Percentiles rank a stretch among this genome's conserved stretches.
These are phyloP conservation scores for Pythium rhizo-oryzae DNA, from an alignment of 352 stramenopile species.

Conservation along the genomic window DNA sequence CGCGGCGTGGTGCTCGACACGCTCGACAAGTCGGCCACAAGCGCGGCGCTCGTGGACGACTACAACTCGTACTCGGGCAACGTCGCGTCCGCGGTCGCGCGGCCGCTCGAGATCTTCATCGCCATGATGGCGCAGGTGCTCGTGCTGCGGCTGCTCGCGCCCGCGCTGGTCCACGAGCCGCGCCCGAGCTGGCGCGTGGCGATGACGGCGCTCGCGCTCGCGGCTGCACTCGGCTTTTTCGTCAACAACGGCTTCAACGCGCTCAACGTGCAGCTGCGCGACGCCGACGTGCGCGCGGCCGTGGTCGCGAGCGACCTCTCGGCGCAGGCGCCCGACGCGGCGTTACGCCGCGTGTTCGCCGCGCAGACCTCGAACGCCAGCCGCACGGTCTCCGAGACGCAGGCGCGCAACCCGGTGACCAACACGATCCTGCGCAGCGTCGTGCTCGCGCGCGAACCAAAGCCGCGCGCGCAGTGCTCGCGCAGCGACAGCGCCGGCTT, in stretches of 20 bases:
- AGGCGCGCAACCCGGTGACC: constrained; percentile 4
- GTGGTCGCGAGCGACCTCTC: constrained; percentile 2
- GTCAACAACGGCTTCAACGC: constrained; percentile 19
- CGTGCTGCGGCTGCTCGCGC: constrained; percentile 7
- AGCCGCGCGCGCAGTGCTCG: background rate
- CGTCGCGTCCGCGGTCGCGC: constrained; percentile 1
- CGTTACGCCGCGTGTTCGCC: background rate
- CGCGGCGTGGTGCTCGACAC: background rate
- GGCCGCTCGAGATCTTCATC: constrained; percentile 7
- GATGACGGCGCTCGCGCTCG: background rate
- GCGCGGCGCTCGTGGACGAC: background rate
- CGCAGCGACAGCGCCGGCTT: background rate
- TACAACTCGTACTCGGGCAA: constrained; percentile 20
- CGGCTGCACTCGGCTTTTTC: background rate
- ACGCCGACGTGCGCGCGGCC: background rate
- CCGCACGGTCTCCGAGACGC: constrained; percentile 2
- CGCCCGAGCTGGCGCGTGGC: constrained; percentile 4
- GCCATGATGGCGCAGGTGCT: constrained; percentile 4
- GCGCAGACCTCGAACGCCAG: background rate
- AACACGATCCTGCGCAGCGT: constrained; percentile 14
- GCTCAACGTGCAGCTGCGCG: constrained; percentile 5
- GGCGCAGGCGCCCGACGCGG: background rate
- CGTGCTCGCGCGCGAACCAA: background rate
- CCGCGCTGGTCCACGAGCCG: background rate
- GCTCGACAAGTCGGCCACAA: background rate